Evolutionary conservation across 805 yeast genomes (phyloP).

Genomic region (Candida maris): DNA sequence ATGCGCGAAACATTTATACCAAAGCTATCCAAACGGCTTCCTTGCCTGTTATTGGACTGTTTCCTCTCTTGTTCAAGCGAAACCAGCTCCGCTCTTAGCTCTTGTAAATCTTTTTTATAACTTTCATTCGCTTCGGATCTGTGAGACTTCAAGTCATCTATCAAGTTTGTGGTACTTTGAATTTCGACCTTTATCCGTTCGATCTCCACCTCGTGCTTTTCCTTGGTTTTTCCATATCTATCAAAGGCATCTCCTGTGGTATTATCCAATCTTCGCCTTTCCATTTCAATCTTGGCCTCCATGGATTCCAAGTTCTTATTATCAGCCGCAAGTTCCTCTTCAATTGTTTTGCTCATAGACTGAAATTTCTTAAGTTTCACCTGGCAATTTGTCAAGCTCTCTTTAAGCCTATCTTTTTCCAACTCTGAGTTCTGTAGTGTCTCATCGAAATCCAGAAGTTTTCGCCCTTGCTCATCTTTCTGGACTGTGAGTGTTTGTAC

Average conservation of each 20-base stretch:
- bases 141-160: constrained; percentile 12
- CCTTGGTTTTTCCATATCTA: constrained; percentile 19
- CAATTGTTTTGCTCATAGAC: constrained; percentile 21
- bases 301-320: constrained; percentile 22
- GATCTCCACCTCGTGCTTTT: constrained; percentile 16
- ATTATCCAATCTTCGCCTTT: constrained; percentile 37
- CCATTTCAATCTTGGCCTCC: constrained; percentile 25
- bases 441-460: constrained; percentile 15
- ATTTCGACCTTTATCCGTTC: constrained; percentile 13
- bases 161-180: constrained; percentile 6
- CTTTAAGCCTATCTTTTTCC: constrained; percentile 12
- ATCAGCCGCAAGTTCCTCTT: constrained; percentile 17
- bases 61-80: constrained; percentile 13
- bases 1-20: constrained; percentile 43
- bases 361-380: constrained; percentile 19
- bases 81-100: constrained; percentile 21
- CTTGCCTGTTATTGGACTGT: constrained; percentile 32
- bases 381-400: constrained; percentile 20
- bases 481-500: constrained; percentile 7
- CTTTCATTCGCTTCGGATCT: constrained; percentile 12
- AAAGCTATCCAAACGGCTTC: constrained; percentile 41
- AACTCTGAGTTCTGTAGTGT: constrained; percentile 9
- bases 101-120: constrained; percentile 8
- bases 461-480: constrained; percentile 17
- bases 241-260: constrained; percentile 44